Base-by-base conservation (phyloP, 345 rosid species). In the Ceriops decandra region DNA sequence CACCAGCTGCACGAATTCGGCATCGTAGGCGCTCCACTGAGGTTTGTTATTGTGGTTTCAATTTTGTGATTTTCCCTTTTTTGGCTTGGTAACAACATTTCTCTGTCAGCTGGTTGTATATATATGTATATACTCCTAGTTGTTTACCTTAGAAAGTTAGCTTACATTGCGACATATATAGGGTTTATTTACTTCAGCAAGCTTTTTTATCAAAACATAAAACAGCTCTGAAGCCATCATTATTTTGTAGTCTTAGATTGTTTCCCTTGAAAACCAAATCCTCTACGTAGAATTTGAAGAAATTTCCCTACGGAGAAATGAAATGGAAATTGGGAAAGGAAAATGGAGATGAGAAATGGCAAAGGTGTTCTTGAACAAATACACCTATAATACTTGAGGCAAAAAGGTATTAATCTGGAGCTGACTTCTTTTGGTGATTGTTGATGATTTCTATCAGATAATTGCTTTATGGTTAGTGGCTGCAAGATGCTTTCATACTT, bases 11-110 rank as follows among this genome's bases (percentile, higher is more conserved):
- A 58, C 82, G 89, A 68, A 60, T 78, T 72, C 85, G 98, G 64
- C 87, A 88, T 70, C 91, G 98, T 28, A 84, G 66, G 77, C 90
- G 93, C 54, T 76, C 88, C 38, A 82, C 32, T 72, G 98, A 90
- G 96, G 98, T 85, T 77, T 51, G 75, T 80, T 65, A 26, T 1
- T 68, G 56, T 26, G 19, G 22, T 53, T 67, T 62, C 52, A 8
- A 51, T 68, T 26, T 61, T 20, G 46, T 54, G 2, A 20, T 49
- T 60, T 47, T 9, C 13, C 10, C 63, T 1, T 67, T 7, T 38
- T 9, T 11, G 24, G 27, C 22, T 59, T 7, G 28, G 19, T 0
- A 42, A 42, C 5, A n/a, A 38, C 17, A 27, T 8, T 59, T 51
- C 2, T 69, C 51, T 31, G 7, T 7, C 30, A 6, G 0, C 28